phyloP scores from a whole-genome alignment of 495 filamentous ascomycete species.

The Pseudomonodictys pantanalensis region DNA sequence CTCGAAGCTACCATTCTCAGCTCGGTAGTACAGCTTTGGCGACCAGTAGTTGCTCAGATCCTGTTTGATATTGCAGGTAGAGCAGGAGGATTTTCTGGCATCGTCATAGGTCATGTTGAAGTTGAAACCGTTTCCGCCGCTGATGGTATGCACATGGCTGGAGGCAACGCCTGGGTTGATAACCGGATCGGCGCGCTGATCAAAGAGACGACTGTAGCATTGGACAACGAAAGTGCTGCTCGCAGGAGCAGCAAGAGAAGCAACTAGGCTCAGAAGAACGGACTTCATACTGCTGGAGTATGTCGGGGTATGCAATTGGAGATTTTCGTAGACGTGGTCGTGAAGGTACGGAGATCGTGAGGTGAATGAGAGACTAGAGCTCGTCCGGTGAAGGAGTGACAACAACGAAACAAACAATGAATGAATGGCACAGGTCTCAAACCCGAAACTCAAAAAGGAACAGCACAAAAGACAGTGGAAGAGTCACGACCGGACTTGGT shows the following conservation, averaged over 20 bases:
- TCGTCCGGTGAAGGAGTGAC: conserved; percentile 6
- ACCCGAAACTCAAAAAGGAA: conserved; percentile 1
- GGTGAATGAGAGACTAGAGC: conserved; percentile 4
- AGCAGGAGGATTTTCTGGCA: conserved; percentile 61
- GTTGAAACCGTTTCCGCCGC: conserved; percentile 72
- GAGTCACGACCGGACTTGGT: not conserved
- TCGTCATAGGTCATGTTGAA: conserved; percentile 58
- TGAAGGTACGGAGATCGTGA: not conserved
- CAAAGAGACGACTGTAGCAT: conserved; percentile 46
- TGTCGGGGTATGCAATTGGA: not conserved
- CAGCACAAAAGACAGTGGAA: not conserved
- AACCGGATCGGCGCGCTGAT: conserved; percentile 70
- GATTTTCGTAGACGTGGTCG: not conserved
- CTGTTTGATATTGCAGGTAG: conserved; percentile 59
- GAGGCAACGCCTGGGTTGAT: conserved; percentile 55
- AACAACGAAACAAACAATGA: not conserved
- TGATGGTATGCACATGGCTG: conserved; percentile 71
- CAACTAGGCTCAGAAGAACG: conserved; percentile 31
- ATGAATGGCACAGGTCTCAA: conserved; percentile 24
- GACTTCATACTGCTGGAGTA: conserved; percentile 14
- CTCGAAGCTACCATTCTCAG: conserved; percentile 63
- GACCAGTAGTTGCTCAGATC: conserved; percentile 83
- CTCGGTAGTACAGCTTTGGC: conserved; percentile 64
- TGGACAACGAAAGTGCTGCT: conserved; percentile 40
- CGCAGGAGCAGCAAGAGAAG: conserved; percentile 34